Percentiles rank a stretch among this genome's conserved stretches.
phyloP scores from a whole-genome alignment of 768 basidiomycete genomes.

The Xerocomus spinulosus region DNA sequence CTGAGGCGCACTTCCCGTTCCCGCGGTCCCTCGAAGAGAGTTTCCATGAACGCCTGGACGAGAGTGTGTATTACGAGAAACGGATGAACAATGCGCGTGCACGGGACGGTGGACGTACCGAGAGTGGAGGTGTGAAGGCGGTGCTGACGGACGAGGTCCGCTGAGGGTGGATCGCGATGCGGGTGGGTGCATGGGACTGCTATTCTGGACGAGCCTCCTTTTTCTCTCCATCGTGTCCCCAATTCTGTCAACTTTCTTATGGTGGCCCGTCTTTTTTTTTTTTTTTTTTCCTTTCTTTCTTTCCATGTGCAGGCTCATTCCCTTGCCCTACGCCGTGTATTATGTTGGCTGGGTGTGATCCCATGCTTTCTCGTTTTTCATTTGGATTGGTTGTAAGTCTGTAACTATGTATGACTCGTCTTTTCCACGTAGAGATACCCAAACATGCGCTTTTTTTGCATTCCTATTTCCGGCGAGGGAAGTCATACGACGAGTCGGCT shows the following conservation, averaged over 20 bases:
- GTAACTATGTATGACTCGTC: slow-evolving; percentile 17
- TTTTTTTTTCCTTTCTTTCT: slow-evolving; percentile 1
- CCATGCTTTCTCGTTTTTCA: slow-evolving; percentile 1
- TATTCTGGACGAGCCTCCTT: slow-evolving; percentile 6
- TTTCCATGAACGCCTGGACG: slow-evolving; percentile 25
- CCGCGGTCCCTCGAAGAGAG: slow-evolving; percentile 47
- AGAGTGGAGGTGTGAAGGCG: slow-evolving; percentile 82
- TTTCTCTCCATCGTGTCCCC: neutral
- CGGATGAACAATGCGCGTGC: slow-evolving; percentile 74
- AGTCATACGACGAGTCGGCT: too few species aligned
- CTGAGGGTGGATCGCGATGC: slow-evolving; percentile 10
- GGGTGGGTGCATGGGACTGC: slow-evolving; percentile 9
- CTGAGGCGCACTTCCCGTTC: slow-evolving; percentile 55
- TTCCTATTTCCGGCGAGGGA: neutral
- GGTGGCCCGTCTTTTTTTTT: too few species aligned
- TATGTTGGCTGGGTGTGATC: slow-evolving; percentile 1
- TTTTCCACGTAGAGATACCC: slow-evolving; percentile 27
- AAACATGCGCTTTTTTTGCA: neutral
- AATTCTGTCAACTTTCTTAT: too few species aligned
- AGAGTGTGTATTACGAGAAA: slow-evolving; percentile 32
- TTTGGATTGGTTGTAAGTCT: slow-evolving; percentile 14
- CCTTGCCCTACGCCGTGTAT: slow-evolving; percentile 20
- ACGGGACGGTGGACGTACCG: slow-evolving; percentile 76
- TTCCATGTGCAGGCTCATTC: slow-evolving; percentile 6
- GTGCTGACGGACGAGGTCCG: slow-evolving; percentile 45